These are phyloP conservation scores for Botrytis hyacinthi DNA, from an alignment of 2,329 filamentous ascomycete species.

Conservation along the genomic window DNA sequence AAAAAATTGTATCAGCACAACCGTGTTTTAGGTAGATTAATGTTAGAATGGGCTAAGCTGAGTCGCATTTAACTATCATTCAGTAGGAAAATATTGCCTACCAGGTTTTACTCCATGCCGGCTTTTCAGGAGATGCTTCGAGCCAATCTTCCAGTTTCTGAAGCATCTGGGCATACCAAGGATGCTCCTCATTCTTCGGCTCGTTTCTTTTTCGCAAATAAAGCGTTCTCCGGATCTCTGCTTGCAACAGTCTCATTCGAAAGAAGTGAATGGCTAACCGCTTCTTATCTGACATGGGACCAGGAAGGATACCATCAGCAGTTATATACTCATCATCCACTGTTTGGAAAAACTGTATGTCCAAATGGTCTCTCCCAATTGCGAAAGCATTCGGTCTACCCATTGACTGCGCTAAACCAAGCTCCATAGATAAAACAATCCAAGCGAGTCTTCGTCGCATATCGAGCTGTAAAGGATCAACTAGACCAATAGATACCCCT, in stretches of 20 bases:
- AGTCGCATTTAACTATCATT: constrained; percentile 13
- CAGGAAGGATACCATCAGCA: constrained; percentile 67
- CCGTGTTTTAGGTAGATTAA: neutral
- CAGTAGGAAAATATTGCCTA: constrained; percentile 41
- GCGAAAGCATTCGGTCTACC: constrained; percentile 85
- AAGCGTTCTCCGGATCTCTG: constrained; percentile 80
- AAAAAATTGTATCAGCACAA: constrained; percentile 26
- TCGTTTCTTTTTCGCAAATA: constrained; percentile 81
- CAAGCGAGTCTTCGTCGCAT: constrained; percentile 87
- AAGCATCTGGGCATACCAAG: constrained; percentile 83
- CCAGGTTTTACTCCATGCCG: constrained; percentile 74
- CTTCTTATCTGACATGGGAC: constrained; percentile 76
- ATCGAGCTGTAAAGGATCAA: constrained; percentile 76
- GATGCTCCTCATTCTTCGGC: constrained; percentile 75
- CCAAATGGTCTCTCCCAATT: constrained; percentile 75
- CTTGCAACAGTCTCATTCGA: constrained; percentile 83
- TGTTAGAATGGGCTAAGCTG: constrained; percentile 15
- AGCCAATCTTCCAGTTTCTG: constrained; percentile 78
- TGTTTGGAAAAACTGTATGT: constrained; percentile 80
- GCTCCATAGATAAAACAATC: constrained; percentile 86
- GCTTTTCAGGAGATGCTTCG: constrained; percentile 69
- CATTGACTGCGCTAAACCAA: constrained; percentile 81
- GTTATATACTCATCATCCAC: constrained; percentile 84
- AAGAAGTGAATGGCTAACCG: constrained; percentile 89
- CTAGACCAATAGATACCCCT: constrained; percentile 52